Percentiles rank a stretch among this genome's conserved stretches.
Conservation (phyloP, 768 basidiomycete species). For the Amanita phalloides region DNA sequence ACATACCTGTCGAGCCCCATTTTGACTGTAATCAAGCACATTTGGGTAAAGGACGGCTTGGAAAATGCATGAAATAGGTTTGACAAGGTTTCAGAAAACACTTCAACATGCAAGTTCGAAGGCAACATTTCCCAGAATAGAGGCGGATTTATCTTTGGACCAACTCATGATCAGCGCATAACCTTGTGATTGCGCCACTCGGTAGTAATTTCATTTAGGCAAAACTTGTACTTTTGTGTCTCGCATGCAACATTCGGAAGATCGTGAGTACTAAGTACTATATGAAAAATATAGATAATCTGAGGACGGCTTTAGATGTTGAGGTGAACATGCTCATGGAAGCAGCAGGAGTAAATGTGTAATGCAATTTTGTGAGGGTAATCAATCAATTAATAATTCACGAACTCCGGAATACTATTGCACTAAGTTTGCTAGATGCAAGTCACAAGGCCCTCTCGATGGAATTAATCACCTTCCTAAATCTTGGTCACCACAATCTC, state of each 20-base stretch:
- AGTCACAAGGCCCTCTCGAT: background rate
- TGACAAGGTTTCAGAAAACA: constrained; percentile 16
- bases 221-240: constrained; percentile 38
- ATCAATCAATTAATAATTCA: background rate
- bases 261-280: constrained; percentile 28
- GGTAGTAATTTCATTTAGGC: constrained; percentile 17
- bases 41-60: constrained; percentile 26
- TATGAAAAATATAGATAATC: constrained; percentile 8
- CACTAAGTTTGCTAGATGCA: too few relatives aligned
- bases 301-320: constrained; percentile 22
- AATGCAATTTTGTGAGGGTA: background rate
- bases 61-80: background rate
- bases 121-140: constrained; percentile 54
- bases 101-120: constrained; percentile 31
- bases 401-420: background rate
- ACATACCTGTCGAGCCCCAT: constrained; percentile 33
- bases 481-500: background rate
- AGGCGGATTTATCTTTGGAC: constrained; percentile 53
- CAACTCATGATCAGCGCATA: constrained; percentile 26
- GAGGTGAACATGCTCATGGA: constrained; percentile 40
- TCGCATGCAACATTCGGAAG: constrained; percentile 53
- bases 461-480: background rate
- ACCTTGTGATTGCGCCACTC: too few relatives aligned
- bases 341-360: constrained; percentile 24
- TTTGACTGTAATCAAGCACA: constrained; percentile 20